These are phyloP conservation scores for Pascua guehoae DNA, from an alignment of 1,284 basidiomycete species.

Conservation along the genomic window DNA sequence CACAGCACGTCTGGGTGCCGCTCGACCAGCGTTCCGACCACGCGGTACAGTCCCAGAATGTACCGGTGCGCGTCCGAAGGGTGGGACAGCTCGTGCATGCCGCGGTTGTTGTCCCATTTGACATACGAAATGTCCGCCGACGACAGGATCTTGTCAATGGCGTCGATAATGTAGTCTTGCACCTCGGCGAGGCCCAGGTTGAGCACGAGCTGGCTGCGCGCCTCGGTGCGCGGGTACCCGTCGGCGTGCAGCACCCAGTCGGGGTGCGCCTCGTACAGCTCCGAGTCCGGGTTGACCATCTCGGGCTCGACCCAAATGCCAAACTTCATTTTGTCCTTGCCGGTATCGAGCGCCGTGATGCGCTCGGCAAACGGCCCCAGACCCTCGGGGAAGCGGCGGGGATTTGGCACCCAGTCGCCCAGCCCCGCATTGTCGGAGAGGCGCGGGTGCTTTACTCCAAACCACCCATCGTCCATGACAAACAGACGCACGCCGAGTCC, in stretches of 20 bases:
- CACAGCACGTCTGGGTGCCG: slow-evolving; percentile 30
- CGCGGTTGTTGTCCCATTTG: slow-evolving; percentile 39
- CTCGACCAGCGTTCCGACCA: slow-evolving; percentile 23
- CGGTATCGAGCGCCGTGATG: slow-evolving; percentile 6
- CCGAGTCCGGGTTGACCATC: slow-evolving; percentile 33
- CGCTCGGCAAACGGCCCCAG: slow-evolving; percentile 18
- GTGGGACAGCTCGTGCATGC: slow-evolving; percentile 30
- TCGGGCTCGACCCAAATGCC: slow-evolving; percentile 41
- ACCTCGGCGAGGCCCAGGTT: slow-evolving; percentile 24
- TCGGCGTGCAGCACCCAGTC: slow-evolving; percentile 29
- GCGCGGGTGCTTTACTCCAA: slow-evolving; percentile 29
- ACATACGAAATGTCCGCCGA: slow-evolving; percentile 27
- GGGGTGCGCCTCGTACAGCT: slow-evolving; percentile 32
- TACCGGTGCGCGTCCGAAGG: slow-evolving; percentile 26
- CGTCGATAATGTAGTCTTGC: slow-evolving; percentile 31
- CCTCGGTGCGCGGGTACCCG: slow-evolving; percentile 17
- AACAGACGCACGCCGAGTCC: slow-evolving; percentile 30
- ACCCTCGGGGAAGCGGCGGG: slow-evolving; percentile 25
- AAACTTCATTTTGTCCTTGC: slow-evolving; percentile 17
- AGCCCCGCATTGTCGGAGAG: slow-evolving; percentile 22
- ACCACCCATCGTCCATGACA: slow-evolving; percentile 42
- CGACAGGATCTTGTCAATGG: slow-evolving; percentile 16
- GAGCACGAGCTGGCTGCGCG: slow-evolving; percentile 32
- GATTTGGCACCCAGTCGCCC: slow-evolving; percentile 34
- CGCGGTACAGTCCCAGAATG: slow-evolving; percentile 32